phyloP scores from a whole-genome alignment of 768 basidiomycete species.

The Russula abietina region DNA sequence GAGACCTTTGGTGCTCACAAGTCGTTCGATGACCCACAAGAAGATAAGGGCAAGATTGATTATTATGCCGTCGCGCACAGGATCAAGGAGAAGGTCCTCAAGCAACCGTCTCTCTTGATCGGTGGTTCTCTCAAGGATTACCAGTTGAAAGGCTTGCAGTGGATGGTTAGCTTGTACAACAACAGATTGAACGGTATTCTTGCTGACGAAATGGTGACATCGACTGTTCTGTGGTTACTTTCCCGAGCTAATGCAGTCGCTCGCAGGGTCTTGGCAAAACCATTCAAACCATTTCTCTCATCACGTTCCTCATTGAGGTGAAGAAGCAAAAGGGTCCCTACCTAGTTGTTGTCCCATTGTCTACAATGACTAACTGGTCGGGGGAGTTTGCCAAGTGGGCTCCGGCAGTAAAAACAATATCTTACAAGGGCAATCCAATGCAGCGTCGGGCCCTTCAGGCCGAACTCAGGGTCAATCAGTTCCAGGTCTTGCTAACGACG shows the following conservation, averaged over 20 bases:
- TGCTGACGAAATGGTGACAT: slow-evolving; percentile 83
- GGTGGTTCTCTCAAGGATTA: slow-evolving; percentile 94
- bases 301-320: slow-evolving; percentile 86
- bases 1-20: slow-evolving; percentile 86
- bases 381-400: slow-evolving; percentile 98
- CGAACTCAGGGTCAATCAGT: slow-evolving; percentile 72
- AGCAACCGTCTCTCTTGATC: slow-evolving; percentile 66
- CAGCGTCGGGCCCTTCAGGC: slow-evolving; percentile 73
- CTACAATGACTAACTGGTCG: slow-evolving; percentile 96
- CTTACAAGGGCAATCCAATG: slow-evolving; percentile 89
- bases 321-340: slow-evolving; percentile 92
- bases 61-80: slow-evolving; percentile 95
- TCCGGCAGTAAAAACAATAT: slow-evolving; percentile 66
- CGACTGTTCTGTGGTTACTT: slow-evolving; percentile 11
- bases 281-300: slow-evolving; percentile 91
- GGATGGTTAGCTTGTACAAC: slow-evolving; percentile 98
- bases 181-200: slow-evolving; percentile 93
- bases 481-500: slow-evolving; percentile 90
- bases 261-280: slow-evolving; percentile 88
- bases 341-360: slow-evolving; percentile 91
- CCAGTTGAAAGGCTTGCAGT: slow-evolving; percentile 90
- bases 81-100: slow-evolving; percentile 77
- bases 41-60: slow-evolving; percentile 73
- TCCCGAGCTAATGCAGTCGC: background rate
- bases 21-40: slow-evolving; percentile 51